These are phyloP conservation scores for Jacaranda mimosifolia DNA, from an alignment of 257 asterid species.

Conservation along the genomic window DNA sequence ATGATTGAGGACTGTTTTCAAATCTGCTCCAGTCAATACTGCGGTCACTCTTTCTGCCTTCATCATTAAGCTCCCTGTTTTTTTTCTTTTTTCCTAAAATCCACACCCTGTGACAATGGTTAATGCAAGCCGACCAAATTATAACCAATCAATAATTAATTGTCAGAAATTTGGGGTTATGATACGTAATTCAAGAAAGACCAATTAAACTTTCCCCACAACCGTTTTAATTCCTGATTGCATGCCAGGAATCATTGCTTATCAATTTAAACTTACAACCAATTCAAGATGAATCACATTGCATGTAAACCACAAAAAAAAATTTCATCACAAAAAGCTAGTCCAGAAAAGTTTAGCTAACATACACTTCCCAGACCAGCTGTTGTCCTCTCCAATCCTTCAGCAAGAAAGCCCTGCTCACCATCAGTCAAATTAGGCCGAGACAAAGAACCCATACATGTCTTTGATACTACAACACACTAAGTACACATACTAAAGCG, in stretches of 20 bases:
- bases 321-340: constrained; percentile 8
- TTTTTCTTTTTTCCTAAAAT: background rate
- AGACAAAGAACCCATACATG: constrained; percentile 18
- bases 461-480: constrained; percentile 4
- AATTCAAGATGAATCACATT: background rate
- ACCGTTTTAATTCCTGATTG: constrained; percentile 18
- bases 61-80: constrained; percentile 8
- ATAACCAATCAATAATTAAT: background rate
- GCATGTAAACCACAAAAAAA: constrained; percentile 5
- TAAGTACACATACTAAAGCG: constrained; percentile 29
- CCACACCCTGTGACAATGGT: background rate
- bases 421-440: constrained; percentile 38
- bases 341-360: constrained; percentile 38
- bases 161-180: background rate
- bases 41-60: background rate
- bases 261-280: background rate
- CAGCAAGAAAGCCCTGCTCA: constrained; percentile 93
- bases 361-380: constrained; percentile 99
- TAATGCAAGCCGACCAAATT: background rate
- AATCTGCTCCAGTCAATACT: background rate
- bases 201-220: background rate
- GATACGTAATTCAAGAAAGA: background rate
- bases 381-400: constrained; percentile 93
- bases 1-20: background rate
- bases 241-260: background rate